Base-by-base conservation (phyloP, 2,329 filamentous ascomycete species). In the Cercospora zeina region DNA sequence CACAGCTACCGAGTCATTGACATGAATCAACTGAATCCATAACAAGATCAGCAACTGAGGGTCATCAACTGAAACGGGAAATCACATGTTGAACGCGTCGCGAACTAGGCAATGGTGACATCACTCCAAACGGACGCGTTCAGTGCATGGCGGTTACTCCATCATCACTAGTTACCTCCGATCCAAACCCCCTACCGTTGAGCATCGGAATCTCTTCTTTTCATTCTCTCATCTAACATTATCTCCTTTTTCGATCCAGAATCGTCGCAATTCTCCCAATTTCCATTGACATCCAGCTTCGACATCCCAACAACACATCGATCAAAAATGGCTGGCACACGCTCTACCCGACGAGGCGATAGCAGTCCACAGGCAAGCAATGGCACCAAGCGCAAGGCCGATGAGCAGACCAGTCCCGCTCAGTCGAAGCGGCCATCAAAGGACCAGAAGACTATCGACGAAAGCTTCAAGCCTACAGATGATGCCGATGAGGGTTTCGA, bases 391-490 rank as follows among this genome's bases (percentile, higher is more conserved):
- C 65, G 61, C 51, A 62, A 63, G 27, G 55, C 62, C 8, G 62
- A 62, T 37, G 62, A 67, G 30, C 62, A 60, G 31, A 55, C 57
- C 16, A 65, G 62, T 14, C 61, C 24, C 72, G 69, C 4, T 78
- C 80, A 68, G 73, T 77, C 61, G 78, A 79, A 70, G 73, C 57
- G 65, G 79, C 77, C 0, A 65, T 53, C 64, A 33, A 34, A 53
- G 53, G 31, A 39, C 6, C 54, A 56, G 54, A 42, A 61, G 7
- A 54, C 55, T 30, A 58, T 37, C 13, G 61, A 61, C 2, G 53
- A 61, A 13, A 53, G 49, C 49, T 53, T 53, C n/a, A 59, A 59
- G 45, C 56, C 45, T 37, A n/a, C 50, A 11, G 60, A 59, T 21
- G 56, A 62, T 47, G 61, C 54, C n/a, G 61, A 65, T 21, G 67